These are phyloP conservation scores for Pelargonium fulgidum DNA, from an alignment of 441 rosid genomes.

Conservation along the genomic window DNA sequence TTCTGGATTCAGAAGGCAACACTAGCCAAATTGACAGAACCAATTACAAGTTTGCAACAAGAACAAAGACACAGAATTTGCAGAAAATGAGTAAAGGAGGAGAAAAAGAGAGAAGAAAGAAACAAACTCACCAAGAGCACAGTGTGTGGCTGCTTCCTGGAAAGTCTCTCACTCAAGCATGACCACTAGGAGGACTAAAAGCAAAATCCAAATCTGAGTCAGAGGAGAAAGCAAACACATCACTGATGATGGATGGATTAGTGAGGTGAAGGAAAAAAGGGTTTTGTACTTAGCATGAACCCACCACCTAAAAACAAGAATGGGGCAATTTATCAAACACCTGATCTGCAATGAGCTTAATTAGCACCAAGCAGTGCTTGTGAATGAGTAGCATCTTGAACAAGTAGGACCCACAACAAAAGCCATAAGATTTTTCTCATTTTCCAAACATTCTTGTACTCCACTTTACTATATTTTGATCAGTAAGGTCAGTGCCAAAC, in stretches of 20 bases:
- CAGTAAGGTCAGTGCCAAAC: neutral
- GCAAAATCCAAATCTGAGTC: slow-evolving; percentile 8
- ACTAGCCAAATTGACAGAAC: neutral
- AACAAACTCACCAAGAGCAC: slow-evolving; percentile 8
- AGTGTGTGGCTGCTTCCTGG: neutral
- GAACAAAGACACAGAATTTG: neutral
- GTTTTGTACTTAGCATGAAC: slow-evolving; percentile 22
- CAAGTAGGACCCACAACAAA: slow-evolving; percentile 29
- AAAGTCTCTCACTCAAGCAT: slow-evolving; percentile 1
- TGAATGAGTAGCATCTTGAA: slow-evolving; percentile 4
- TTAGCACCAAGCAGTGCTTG: slow-evolving; percentile 10
- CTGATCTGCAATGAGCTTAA: slow-evolving; percentile 1
- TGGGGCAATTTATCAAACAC: slow-evolving; percentile 6
- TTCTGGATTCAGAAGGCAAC: slow-evolving; percentile 15
- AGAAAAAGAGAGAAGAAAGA: neutral
- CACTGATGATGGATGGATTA: neutral
- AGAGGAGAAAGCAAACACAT: slow-evolving; percentile 5
- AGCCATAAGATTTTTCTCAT: slow-evolving; percentile 27
- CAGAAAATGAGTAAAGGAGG: neutral
- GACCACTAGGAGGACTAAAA: neutral
- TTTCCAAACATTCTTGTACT: slow-evolving; percentile 25
- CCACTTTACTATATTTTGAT: neutral
- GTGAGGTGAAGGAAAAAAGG: slow-evolving; percentile 11
- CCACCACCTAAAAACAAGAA: slow-evolving; percentile 20
- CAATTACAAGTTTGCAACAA: neutral